These are phyloP conservation scores for Chytriomyces confervae DNA, from an alignment of 192 early-diverging fungal genomes.

Conservation along the genomic window DNA sequence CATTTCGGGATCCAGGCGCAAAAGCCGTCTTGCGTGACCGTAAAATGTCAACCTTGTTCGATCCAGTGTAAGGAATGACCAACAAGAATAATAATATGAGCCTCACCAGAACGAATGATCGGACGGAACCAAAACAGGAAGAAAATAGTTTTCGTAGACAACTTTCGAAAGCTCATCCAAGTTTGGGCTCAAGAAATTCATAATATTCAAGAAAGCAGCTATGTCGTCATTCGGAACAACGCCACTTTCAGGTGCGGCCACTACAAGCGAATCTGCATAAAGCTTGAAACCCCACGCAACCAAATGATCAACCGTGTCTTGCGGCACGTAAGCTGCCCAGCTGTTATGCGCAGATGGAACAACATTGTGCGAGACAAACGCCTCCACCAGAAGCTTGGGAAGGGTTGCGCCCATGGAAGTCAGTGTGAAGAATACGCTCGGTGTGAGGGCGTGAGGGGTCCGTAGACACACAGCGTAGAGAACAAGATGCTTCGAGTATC, in stretches of 20 bases:
- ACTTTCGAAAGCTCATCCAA: slow-evolving; percentile 3
- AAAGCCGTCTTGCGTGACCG: background rate
- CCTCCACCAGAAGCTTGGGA: slow-evolving; percentile 30
- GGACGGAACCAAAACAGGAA: slow-evolving; percentile 13
- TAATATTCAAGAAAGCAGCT: background rate
- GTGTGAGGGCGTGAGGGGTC: slow-evolving; percentile 18
- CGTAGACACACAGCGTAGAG: slow-evolving; percentile 4
- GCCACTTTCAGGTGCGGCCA: background rate
- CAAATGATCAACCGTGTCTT: slow-evolving; percentile 29
- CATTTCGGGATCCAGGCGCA: slow-evolving; percentile 15
- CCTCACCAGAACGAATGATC: slow-evolving; percentile 15
- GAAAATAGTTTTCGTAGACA: slow-evolving; percentile 20
- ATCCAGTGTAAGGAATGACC: background rate
- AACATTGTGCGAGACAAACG: background rate
- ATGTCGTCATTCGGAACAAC: background rate
- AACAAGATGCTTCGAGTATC: slow-evolving; percentile 23
- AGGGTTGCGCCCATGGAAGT: slow-evolving; percentile 7
- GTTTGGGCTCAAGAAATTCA: background rate
- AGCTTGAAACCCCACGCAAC: slow-evolving; percentile 36
- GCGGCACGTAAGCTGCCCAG: slow-evolving; percentile 7
- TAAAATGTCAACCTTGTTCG: slow-evolving; percentile 21
- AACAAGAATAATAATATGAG: background rate
- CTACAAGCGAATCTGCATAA: slow-evolving; percentile 18
- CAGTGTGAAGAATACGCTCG: slow-evolving; percentile 26
- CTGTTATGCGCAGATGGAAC: background rate